Conservation (phyloP, 768 basidiomycete genomes). For the Candolleomyces efflorescens region DNA sequence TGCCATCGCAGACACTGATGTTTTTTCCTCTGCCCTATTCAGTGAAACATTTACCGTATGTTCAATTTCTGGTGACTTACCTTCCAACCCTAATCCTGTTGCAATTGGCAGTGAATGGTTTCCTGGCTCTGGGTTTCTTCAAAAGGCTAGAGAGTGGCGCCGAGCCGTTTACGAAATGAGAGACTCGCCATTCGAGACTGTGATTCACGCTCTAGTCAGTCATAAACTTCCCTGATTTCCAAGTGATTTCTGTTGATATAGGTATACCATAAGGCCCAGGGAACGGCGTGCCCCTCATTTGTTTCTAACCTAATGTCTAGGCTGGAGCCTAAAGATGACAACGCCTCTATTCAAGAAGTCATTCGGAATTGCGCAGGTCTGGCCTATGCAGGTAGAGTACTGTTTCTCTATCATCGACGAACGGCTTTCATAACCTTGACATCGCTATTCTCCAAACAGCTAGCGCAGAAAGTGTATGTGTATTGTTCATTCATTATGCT, state of each 20-base stretch:
- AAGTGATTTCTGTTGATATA: neutral
- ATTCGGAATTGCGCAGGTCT: constrained; percentile 34
- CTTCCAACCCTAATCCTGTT: neutral
- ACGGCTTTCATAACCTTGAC: neutral
- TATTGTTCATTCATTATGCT: neutral
- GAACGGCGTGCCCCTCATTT: constrained; percentile 30
- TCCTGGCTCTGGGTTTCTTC: constrained; percentile 47
- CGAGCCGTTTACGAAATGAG: constrained; percentile 44
- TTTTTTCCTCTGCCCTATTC: neutral
- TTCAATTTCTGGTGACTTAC: neutral
- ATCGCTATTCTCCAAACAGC: constrained; percentile 18
- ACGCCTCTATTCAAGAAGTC: constrained; percentile 20
- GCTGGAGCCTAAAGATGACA: constrained; percentile 17
- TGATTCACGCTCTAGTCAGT: constrained; percentile 34
- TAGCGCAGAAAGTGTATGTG: constrained; percentile 38
- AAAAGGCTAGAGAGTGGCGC: constrained; percentile 47
- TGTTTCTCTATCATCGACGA: neutral
- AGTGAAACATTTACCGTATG: constrained; percentile 50
- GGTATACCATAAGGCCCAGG: constrained; percentile 21
- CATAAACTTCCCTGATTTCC: neutral
- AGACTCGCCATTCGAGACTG: constrained; percentile 36
- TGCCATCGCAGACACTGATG: neutral
- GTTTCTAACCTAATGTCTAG: constrained; percentile 26
- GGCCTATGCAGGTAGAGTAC: constrained; percentile 30
- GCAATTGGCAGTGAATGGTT: constrained; percentile 37